These are phyloP conservation scores for Penicillium nucicola DNA, from an alignment of 495 filamentous ascomycete species.

Conservation along the genomic window DNA sequence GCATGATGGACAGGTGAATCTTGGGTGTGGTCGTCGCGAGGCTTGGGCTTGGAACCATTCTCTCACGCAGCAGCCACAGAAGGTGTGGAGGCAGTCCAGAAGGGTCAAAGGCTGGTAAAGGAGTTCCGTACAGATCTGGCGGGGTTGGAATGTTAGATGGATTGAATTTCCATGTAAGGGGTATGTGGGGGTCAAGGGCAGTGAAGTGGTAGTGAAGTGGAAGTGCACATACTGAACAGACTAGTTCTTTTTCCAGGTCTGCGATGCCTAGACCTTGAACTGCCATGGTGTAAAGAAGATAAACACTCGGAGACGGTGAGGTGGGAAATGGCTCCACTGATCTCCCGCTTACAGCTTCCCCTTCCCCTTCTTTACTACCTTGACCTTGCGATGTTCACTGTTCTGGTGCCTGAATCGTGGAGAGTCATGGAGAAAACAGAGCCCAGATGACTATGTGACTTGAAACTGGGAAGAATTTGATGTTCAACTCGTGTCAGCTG, in stretches of 20 bases:
- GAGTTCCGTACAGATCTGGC: slow-evolving; percentile 91
- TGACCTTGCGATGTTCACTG: neutral
- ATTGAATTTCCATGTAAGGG: slow-evolving; percentile 18
- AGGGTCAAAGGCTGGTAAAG: slow-evolving; percentile 94
- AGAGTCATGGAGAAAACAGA: too few relatives aligned
- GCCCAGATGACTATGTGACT: too few relatives aligned
- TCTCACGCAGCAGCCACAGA: slow-evolving; percentile 91
- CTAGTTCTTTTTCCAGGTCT: slow-evolving; percentile 85
- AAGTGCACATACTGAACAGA: slow-evolving; percentile 72
- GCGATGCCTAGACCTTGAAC: slow-evolving; percentile 32
- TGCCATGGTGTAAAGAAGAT: slow-evolving; percentile 18
- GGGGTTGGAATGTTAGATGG: slow-evolving; percentile 5
- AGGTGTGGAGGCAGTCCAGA: slow-evolving; percentile 96
- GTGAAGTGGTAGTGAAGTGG: too few relatives aligned
- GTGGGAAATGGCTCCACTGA: slow-evolving; percentile 4
- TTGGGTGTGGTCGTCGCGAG: slow-evolving; percentile 44
- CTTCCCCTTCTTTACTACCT: too few relatives aligned
- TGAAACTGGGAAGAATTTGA: too few relatives aligned
- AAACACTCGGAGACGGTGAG: slow-evolving; percentile 3
- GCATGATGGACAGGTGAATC: slow-evolving; percentile 88
- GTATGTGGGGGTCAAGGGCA: too few relatives aligned
- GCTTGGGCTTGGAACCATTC: slow-evolving; percentile 79
- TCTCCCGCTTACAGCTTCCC: slow-evolving; percentile 8
- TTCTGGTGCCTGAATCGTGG: too few relatives aligned
- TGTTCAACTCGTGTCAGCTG: too few relatives aligned